Evolutionary conservation across 345 rosid genomes (phyloP), one percentile per base, ranked within the genome.

Genomic region (Angophora floribunda): DNA sequence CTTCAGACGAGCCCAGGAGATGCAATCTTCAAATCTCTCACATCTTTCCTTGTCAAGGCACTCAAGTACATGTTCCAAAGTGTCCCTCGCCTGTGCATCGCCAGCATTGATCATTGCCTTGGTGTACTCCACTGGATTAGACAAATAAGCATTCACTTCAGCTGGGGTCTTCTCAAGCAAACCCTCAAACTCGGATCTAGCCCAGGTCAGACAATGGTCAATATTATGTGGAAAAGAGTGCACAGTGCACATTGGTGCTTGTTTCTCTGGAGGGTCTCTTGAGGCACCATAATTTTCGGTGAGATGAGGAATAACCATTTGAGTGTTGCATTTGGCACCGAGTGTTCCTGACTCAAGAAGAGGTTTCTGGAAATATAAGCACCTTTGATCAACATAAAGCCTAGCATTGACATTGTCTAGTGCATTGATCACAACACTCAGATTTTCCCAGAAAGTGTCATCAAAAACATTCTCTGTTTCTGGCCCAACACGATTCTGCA

Each of bases 231-330:
- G 99, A 90, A 98, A 98, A 4, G 99, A 98, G 88, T 98, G 99
- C 88, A 98, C 95, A 7, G 99, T 98, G 90, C 99, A 98, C 99
- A 98, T 98, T 41, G 99, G 99, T 17, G 99, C 99, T 93, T 98
- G 99, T 91, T 95, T 98, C 97, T 98, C 99, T 14, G 99, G 99
- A 70, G 99, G 99, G 85, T 98, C 99, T 87, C 99, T 93, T 88
- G 99, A 98, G 87, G 99, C 99, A 57, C 99, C 99, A 86, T 98
- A 98, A 87, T 98, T 98, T 92, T 98, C 99, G n/a, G 99, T 98
- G 47, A 96, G 93, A 91, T 98, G 99, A 52, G 99, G 99, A 91
- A 98, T 95, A 88, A 98, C 97, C 99, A 95, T 94, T 93, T 98
- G 99, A 28, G 99, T 98, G 91, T 98, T 98, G 95, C 99, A 98